Base-by-base conservation (phyloP, 2,329 filamentous ascomycete species). In the Hymenoscyphus salicellus region DNA sequence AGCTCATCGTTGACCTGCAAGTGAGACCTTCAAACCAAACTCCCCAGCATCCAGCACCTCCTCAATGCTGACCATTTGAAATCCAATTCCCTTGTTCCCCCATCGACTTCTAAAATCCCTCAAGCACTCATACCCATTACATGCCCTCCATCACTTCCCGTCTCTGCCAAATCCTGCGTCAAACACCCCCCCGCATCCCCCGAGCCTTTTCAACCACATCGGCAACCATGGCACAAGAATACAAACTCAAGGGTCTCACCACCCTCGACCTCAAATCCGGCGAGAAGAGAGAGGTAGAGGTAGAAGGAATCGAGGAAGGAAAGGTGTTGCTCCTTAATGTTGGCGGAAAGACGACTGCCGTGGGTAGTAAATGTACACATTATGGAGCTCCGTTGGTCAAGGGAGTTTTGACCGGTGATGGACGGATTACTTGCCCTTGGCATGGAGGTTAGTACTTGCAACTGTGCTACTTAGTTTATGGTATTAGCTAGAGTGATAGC, bases 351-450 rank as follows among this genome's bases (percentile, higher is more conserved):
- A 81, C 94, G 17, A 89, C 93, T 75, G 95, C 93, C 33, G 78
- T 96, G 41, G 93, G 91, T 41, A 81, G 92, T 46, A 95, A 89
- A 71, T 99, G 95, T 77, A 90, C 87, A 10, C 94, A 98, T 79
- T 98, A 96, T 76, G 94, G 95, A 38, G 95, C 94, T 49, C 95
- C 95, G 16, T 79, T 99, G 69, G 86, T 88, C 61, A 92, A 94
- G 71, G 95, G 95, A 62, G 88, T 98, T 7, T 79, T 99, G 68
- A 91, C 91, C 7, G 86, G 86, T 2, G 88, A 90, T 70, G 95
- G 95, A 5, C 85, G 92, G 60, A 78, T 99, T 67, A 97, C 92
- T 6, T 99, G 95, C 77, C 93, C 94, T 3, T 98, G 95, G 95
- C 94, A 98, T 76, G 94, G 94, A 80, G 92, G 92, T 95, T 76